A percentile compares a stretch with the other conserved stretches of the same genome.
These are phyloP conservation scores for Arthrobotrys iridis DNA, from an alignment of 2,329 filamentous ascomycete species.

Conservation along the genomic window DNA sequence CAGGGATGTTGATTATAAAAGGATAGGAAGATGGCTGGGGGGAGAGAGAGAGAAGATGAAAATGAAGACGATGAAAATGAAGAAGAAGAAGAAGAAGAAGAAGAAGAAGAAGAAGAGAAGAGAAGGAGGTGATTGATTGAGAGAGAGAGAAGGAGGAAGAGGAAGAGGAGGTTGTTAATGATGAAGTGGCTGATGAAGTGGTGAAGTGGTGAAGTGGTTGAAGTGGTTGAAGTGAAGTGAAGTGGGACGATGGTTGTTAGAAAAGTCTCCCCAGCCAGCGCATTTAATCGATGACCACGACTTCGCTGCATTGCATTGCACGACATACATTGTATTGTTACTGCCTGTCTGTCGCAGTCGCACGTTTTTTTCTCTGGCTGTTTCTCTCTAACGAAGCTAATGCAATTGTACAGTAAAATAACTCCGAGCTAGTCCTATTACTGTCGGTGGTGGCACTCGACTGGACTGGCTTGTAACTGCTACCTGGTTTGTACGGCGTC, in stretches of 20 bases:
- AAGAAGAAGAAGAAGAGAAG: not conserved
- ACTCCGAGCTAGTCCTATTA: no score
- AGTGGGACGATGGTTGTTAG: no score
- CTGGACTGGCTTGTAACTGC: no score
- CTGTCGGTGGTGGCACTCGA: no score
- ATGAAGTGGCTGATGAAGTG: not conserved
- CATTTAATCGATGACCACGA: conserved; percentile 28
- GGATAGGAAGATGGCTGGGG: not conserved
- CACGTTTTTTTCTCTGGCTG: no score
- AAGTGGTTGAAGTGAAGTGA: no score
- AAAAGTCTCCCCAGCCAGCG: conserved; percentile 42
- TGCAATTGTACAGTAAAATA: no score
- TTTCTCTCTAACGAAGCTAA: no score
- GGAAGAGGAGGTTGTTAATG: not conserved
- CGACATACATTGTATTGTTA: not conserved
- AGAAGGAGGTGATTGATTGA: not conserved
- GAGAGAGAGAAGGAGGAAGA: not conserved
- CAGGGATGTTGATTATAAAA: not conserved
- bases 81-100: not conserved
- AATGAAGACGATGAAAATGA: not conserved
- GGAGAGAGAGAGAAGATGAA: not conserved
- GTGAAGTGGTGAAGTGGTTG: not conserved
- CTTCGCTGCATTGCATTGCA: no score
- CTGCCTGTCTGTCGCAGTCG: not conserved
- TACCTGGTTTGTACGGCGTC: no score